Percentiles rank a stretch among this genome's conserved stretches.
Conservation (phyloP, 2,329 filamentous ascomycete genomes). For the Zarea fungicola region DNA sequence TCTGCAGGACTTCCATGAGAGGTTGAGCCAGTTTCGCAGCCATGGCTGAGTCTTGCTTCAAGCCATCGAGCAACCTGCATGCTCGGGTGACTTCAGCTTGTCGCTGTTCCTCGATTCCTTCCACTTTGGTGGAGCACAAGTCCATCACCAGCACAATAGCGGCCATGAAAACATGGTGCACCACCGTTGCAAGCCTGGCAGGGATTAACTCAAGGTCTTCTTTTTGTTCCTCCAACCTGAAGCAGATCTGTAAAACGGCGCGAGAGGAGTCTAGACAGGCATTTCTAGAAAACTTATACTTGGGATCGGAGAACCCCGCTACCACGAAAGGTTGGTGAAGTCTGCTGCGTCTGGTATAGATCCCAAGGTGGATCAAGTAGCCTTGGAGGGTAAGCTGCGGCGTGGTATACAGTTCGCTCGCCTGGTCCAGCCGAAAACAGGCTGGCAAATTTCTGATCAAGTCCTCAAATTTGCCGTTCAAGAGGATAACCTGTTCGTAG, state of each 20-base stretch:
- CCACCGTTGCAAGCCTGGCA: slow-evolving; percentile 6
- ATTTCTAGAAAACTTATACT: slow-evolving; percentile 10
- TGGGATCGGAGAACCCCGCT: slow-evolving; percentile 8
- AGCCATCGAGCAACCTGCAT: background rate
- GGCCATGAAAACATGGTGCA: slow-evolving; percentile 4
- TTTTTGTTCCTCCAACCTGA: slow-evolving; percentile 11
- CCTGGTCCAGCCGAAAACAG: slow-evolving; percentile 10
- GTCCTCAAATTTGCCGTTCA: slow-evolving; percentile 13
- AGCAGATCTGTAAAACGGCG: slow-evolving; percentile 12
- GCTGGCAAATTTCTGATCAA: slow-evolving; percentile 8
- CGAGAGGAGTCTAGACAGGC: slow-evolving; percentile 12
- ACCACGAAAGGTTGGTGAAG: slow-evolving; percentile 15
- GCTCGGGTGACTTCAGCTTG: background rate
- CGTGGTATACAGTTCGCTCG: background rate
- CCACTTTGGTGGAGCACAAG: background rate
- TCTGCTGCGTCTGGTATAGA: slow-evolving; percentile 14
- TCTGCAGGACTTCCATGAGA: slow-evolving; percentile 3
- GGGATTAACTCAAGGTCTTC: slow-evolving; percentile 5
- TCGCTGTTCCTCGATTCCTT: background rate
- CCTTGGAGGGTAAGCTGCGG: slow-evolving; percentile 13
- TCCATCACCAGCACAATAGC: slow-evolving; percentile 4
- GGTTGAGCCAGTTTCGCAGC: background rate
- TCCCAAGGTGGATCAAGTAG: slow-evolving; percentile 13
- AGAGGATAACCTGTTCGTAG: slow-evolving; percentile 9
- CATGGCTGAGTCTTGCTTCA: slow-evolving; percentile 3